Conservation (phyloP, 1,284 basidiomycete species). For the Malassezia slooffiae region DNA sequence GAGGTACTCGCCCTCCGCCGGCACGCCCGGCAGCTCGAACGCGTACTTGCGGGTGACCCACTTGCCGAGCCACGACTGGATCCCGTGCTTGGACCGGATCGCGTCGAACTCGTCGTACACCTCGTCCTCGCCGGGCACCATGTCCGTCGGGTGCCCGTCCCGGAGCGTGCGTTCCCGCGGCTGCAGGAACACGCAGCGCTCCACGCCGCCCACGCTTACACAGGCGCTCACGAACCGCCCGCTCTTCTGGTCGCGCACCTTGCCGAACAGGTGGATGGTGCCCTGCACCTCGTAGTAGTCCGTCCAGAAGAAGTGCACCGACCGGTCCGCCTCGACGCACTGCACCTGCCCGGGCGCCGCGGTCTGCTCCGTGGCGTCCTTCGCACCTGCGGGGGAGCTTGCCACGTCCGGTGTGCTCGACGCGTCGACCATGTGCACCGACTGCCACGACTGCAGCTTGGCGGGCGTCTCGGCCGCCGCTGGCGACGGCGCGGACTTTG, state of each 20-base stretch:
- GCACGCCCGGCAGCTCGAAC: conserved; percentile 76
- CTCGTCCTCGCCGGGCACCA: conserved; percentile 51
- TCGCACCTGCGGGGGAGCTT: background rate
- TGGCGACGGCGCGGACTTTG: conserved; percentile 13
- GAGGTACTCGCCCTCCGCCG: conserved; percentile 74
- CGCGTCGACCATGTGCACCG: conserved; percentile 25
- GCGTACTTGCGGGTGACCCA: conserved; percentile 85
- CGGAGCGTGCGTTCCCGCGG: conserved; percentile 51
- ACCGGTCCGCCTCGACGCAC: conserved; percentile 5
- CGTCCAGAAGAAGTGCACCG: conserved; percentile 42
- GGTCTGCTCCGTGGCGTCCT: background rate
- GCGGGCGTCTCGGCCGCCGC: background rate
- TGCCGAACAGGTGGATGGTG: conserved; percentile 42
- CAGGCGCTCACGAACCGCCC: conserved; percentile 73
- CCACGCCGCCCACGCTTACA: conserved; percentile 69
- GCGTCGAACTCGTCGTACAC: conserved; percentile 76
- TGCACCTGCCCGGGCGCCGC: background rate
- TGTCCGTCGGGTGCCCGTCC: conserved; percentile 61
- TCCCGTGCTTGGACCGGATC: conserved; percentile 61
- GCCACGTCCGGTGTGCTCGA: no score
- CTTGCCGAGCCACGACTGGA: conserved; percentile 58
- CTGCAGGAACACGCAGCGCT: conserved; percentile 88
- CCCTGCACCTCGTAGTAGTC: conserved; percentile 40
- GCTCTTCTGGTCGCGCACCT: conserved; percentile 37
- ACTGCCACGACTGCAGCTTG: conserved; percentile 20